Base-by-base conservation (phyloP, 2,329 filamentous ascomycete genomes). In the Monosporascus sp. region DNA sequence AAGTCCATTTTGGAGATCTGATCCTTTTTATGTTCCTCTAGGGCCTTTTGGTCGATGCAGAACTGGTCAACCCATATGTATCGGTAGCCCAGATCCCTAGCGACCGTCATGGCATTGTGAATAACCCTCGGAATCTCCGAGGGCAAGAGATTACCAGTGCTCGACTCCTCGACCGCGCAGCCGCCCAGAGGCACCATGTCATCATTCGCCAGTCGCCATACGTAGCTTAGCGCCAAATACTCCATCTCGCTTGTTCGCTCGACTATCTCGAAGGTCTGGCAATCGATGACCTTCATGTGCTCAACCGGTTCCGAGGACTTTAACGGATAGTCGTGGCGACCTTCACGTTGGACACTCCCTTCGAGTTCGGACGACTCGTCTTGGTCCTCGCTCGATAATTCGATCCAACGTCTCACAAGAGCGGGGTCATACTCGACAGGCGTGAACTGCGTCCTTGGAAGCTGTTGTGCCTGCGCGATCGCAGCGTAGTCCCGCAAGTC, bases 1-100 rank as follows among this genome's bases (percentile, higher is more conserved):
- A 51, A 45, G 35, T 56, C 51, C 54, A 56, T 56, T 24, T 51
- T 50, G 11, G 51, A 53, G 11, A 56, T 17, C 11, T 51, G 48
- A 3, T 56, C 26, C 4, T 8, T 26, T 3, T 47, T 38, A 5
- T 50, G 17, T 8, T 50, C 46, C 14, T 20, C 18, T 5, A 3
- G 2, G 8, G 46, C 49, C 3, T 44, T 22, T 20, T 55, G 53
- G 18, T 55, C 51, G 31, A 55, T 55, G 8, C 53, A 55, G 22
- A 46, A 50, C 22, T 50, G 50, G 20, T 55, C 53, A 15, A 52
- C 51, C 51, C 53, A 55, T 2, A 55, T 9, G 6, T 55, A 55
- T n/a, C 35, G 53, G 45, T 40, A 50, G 0, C 53, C 53, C 1
- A 50, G 3, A 35, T 55, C 51, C 11, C 2, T 44, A 2, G 37